These are phyloP conservation scores for Pugionium dolabratum DNA, from an alignment of 345 rosid species.

Conservation along the genomic window DNA sequence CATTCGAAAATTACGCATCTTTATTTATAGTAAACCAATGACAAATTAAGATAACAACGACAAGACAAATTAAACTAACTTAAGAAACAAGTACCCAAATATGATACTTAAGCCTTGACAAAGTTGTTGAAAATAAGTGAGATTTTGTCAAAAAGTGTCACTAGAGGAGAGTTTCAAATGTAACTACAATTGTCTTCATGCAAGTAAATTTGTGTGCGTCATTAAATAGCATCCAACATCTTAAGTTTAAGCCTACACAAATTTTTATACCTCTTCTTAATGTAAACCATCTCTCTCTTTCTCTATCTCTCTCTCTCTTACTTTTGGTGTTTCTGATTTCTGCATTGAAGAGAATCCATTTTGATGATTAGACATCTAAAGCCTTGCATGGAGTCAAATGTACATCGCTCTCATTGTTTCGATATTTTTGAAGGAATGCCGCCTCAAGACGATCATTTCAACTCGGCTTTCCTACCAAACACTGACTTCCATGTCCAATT, in stretches of 20 bases:
- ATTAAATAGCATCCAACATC: slow-evolving; percentile 24
- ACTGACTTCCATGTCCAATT: slow-evolving; percentile 34
- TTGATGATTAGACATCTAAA: slow-evolving; percentile 17
- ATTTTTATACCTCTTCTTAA: not conserved
- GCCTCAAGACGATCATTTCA: slow-evolving; percentile 45
- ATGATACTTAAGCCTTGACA: slow-evolving; percentile 21
- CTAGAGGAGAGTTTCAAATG: slow-evolving; percentile 25
- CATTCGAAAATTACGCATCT: not conserved
- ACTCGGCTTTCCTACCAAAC: slow-evolving; percentile 35
- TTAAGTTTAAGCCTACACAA: slow-evolving; percentile 15
- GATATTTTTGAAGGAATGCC: slow-evolving; percentile 33
- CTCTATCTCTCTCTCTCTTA: not conserved
- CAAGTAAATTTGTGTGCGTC: slow-evolving; percentile 29
- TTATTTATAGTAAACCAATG: not conserved
- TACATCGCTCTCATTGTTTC: slow-evolving; percentile 38
- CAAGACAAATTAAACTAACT: not conserved
- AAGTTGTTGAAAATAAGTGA: slow-evolving; percentile 20
- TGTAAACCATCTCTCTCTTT: not conserved
- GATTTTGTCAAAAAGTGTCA: slow-evolving; percentile 37
- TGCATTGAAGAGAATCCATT: slow-evolving; percentile 17
- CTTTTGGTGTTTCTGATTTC: slow-evolving; percentile 13
- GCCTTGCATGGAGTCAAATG: slow-evolving; percentile 29
- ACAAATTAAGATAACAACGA: not conserved
- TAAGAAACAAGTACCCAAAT: not conserved
- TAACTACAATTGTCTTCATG: slow-evolving; percentile 30